Conservation (phyloP, 352 stramenopile genomes). For the Phytopythium mirpurense region DNA sequence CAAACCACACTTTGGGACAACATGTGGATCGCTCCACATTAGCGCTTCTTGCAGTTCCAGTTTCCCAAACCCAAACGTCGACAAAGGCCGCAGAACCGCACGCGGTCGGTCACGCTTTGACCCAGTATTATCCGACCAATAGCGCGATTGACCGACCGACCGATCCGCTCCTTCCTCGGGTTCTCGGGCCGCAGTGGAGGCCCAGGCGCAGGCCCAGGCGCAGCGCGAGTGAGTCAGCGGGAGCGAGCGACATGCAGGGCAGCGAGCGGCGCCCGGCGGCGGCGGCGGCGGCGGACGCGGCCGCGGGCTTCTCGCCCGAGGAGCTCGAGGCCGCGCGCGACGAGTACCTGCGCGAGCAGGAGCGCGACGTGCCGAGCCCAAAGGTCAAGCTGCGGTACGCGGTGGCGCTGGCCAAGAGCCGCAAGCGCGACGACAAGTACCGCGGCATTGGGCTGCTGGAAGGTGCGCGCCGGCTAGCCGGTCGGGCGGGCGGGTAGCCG, state of each 20-base stretch:
- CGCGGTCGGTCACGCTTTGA: no score
- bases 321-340: constrained; percentile 66
- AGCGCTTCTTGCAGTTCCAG: no score
- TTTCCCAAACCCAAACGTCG: no score
- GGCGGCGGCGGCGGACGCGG: constrained; percentile 30
- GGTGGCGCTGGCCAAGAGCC: constrained; percentile 67
- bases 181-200: no score
- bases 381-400: constrained; percentile 74
- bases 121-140: no score
- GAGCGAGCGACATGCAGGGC: constrained; percentile 24
- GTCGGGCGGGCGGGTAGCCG: neutral
- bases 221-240: no score
- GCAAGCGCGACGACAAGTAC: constrained; percentile 77
- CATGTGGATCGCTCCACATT: no score
- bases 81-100: neutral
- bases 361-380: constrained; percentile 62
- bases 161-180: no score
- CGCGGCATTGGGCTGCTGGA: constrained; percentile 64
- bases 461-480: constrained; percentile 21
- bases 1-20: neutral
- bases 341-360: constrained; percentile 72
- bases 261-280: constrained; percentile 31
- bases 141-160: no score
- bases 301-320: constrained; percentile 70
- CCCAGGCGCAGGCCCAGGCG: no score